Evolutionary conservation across 805 yeast species (phyloP).

Genomic region (Lipomyces lipofer): DNA sequence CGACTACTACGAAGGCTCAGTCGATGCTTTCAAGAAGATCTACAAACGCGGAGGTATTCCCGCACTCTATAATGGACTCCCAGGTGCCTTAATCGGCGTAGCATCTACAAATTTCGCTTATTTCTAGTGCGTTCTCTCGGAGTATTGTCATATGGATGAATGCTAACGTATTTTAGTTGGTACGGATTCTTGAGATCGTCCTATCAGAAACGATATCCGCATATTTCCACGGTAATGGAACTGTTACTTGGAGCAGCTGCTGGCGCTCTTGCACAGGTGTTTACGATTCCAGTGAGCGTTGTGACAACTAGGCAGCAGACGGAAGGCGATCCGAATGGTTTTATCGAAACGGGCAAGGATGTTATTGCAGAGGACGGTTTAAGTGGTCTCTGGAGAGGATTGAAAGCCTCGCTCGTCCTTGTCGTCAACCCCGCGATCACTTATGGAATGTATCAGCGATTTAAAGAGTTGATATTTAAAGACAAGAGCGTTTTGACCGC

Average conservation of each 20-base stretch:
- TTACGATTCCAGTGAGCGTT: slow-evolving; percentile 79
- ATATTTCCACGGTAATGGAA: slow-evolving; percentile 61
- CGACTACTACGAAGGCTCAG: slow-evolving; percentile 52
- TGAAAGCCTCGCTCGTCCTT: slow-evolving; percentile 74
- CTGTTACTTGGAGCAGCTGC: slow-evolving; percentile 74
- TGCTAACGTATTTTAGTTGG: slow-evolving; percentile 48
- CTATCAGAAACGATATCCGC: slow-evolving; percentile 48
- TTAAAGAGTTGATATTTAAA: slow-evolving; percentile 43
- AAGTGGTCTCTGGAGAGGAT: slow-evolving; percentile 77
- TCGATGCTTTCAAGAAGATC: slow-evolving; percentile 64
- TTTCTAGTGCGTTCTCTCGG: slow-evolving; percentile 49
- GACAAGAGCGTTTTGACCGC: slow-evolving; percentile 19
- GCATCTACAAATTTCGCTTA: slow-evolving; percentile 80
- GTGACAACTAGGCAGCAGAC: slow-evolving; percentile 62
- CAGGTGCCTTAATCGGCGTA: slow-evolving; percentile 65
- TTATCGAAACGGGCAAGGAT: slow-evolving; percentile 49
- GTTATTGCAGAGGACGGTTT: slow-evolving; percentile 65
- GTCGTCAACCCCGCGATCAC: slow-evolving; percentile 86
- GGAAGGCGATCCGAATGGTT: slow-evolving; percentile 29
- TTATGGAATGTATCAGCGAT: slow-evolving; percentile 74
- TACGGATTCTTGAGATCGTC: slow-evolving; percentile 67
- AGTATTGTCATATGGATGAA: neutral
- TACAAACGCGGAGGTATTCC: slow-evolving; percentile 56
- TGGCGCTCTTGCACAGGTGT: slow-evolving; percentile 76
- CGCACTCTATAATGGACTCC: slow-evolving; percentile 73